Conservation (phyloP, 208 protist genomes). For the Leishmania tropica region DNA sequence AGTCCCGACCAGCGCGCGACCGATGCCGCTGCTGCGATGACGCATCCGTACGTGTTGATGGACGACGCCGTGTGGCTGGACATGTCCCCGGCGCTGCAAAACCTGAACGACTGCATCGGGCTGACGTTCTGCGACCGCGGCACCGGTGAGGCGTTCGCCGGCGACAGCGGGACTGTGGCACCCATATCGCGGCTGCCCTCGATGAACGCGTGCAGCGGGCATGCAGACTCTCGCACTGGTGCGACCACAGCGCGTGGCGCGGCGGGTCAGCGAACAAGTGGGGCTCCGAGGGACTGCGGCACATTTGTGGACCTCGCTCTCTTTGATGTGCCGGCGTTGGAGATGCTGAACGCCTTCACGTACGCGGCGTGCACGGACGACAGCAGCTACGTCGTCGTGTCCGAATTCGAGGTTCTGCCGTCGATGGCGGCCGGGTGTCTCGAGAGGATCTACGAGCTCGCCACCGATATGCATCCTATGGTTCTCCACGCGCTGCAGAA, state of each 20-base stretch:
- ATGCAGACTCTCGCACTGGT: too few species aligned
- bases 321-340: constrained; percentile 39
- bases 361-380: constrained; percentile 48
- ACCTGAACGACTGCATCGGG: constrained; percentile 77
- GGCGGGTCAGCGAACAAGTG: not conserved
- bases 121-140: constrained; percentile 61
- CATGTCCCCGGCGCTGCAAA: constrained; percentile 63
- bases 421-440: constrained; percentile 75
- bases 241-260: not conserved
- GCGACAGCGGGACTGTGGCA: not conserved
- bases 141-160: constrained; percentile 25
- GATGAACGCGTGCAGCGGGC: not conserved
- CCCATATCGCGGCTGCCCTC: constrained; percentile 7
- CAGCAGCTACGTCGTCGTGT: constrained; percentile 67
- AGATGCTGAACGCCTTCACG: constrained; percentile 81
- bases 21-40: not conserved
- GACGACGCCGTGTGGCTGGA: constrained; percentile 53
- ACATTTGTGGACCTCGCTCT: constrained; percentile 18
- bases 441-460: constrained; percentile 67
- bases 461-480: constrained; percentile 67
- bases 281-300: not conserved
- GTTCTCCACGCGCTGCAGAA: constrained; percentile 50
- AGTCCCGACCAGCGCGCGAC: not conserved
- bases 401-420: constrained; percentile 80
- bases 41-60: constrained; percentile 46